Evolutionary conservation across 1,139 yeast genomes (phyloP).

Genomic region (Taphrina communis): DNA sequence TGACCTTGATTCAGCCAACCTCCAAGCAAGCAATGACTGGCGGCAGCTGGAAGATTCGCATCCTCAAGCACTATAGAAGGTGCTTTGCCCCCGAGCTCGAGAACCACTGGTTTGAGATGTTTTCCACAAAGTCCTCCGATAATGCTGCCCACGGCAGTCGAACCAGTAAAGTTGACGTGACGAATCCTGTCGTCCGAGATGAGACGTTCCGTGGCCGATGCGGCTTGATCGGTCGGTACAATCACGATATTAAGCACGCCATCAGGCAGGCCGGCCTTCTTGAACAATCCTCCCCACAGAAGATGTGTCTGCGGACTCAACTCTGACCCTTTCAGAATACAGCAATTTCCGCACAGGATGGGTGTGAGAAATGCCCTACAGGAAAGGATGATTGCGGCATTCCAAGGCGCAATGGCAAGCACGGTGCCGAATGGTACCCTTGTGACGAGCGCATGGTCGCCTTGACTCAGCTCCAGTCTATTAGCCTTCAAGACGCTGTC

Average conservation of each 20-base stretch:
- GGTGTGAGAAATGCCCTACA: slow-evolving; percentile 49
- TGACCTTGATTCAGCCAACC: slow-evolving; percentile 84
- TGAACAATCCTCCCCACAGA: slow-evolving; percentile 61
- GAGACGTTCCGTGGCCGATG: slow-evolving; percentile 57
- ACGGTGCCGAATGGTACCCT: slow-evolving; percentile 59
- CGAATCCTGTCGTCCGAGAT: slow-evolving; percentile 63
- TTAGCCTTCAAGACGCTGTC: slow-evolving; percentile 44
- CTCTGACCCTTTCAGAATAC: slow-evolving; percentile 70
- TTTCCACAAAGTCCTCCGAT: slow-evolving; percentile 64
- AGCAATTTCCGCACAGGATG: slow-evolving; percentile 70
- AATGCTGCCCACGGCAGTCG: slow-evolving; percentile 66
- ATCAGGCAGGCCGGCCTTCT: slow-evolving; percentile 72
- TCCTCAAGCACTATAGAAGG: slow-evolving; percentile 79
- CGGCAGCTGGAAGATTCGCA: slow-evolving; percentile 63
- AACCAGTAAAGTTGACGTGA: slow-evolving; percentile 72
- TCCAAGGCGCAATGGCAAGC: slow-evolving; percentile 60
- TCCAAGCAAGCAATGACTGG: slow-evolving; percentile 74
- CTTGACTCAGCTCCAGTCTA: slow-evolving; percentile 18
- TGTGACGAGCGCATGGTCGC: slow-evolving; percentile 48
- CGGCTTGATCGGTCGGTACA: slow-evolving; percentile 63
- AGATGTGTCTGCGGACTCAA: slow-evolving; percentile 68
- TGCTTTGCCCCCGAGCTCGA: slow-evolving; percentile 89
- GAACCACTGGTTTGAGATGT: slow-evolving; percentile 71
- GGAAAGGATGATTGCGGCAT: slow-evolving; percentile 57
- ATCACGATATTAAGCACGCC: slow-evolving; percentile 70